Conservation (phyloP, 139 green algal genomes). For the Volvox africanus region DNA sequence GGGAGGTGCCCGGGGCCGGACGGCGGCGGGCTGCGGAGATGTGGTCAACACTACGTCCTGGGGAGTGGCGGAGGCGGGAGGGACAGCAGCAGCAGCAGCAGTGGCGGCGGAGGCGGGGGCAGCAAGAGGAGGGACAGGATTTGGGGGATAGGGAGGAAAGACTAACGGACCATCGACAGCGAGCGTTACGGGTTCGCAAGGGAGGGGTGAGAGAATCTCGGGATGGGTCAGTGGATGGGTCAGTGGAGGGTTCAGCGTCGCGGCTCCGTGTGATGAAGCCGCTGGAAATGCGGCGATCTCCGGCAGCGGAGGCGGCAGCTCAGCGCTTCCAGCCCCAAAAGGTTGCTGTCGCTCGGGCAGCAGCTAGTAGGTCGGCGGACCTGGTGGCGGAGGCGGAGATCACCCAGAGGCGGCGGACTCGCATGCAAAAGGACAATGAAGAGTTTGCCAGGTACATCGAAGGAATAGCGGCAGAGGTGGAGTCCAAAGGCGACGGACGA, state of each 20-base stretch:
- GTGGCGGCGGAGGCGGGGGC: not conserved
- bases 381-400: not conserved
- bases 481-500: too few relatives aligned
- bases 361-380: not conserved
- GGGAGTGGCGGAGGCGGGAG: not conserved
- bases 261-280: not conserved
- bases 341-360: not conserved
- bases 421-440: not conserved
- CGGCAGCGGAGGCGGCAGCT: not conserved
- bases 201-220: not conserved
- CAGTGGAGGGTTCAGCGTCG: not conserved
- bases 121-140: not conserved
- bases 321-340: not conserved
- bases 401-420: too few relatives aligned
- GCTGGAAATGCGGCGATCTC: not conserved
- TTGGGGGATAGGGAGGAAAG: not conserved
- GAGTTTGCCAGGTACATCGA: conserved; percentile 19
- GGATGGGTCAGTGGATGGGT: not conserved
- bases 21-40: not conserved
- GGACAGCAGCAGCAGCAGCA: not conserved
- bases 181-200: too few relatives aligned
- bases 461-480: not conserved
- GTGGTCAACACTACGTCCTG: not conserved
- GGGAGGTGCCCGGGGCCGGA: not conserved
- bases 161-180: too few relatives aligned